Percentiles rank a stretch among this genome's conserved stretches.
Conservation (phyloP, 2,329 filamentous ascomycete genomes). For the Cordyceps militaris region DNA sequence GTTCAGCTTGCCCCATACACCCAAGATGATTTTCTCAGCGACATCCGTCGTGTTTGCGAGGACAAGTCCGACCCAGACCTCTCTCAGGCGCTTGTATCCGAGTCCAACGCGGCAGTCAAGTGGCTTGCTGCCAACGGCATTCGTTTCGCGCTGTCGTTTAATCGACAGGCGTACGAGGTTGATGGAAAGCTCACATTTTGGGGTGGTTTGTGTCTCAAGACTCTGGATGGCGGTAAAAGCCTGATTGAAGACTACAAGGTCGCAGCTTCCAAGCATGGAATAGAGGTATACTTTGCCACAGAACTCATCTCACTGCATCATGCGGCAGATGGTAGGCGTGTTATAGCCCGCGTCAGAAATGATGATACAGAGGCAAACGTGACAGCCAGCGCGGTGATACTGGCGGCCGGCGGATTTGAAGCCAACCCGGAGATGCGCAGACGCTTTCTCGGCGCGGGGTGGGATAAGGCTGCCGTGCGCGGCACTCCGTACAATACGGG, state of each 20-base stretch:
- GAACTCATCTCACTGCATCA: slow-evolving; percentile 34
- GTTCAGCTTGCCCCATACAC: slow-evolving; percentile 56
- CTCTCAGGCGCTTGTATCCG: slow-evolving; percentile 40
- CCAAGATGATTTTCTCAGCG: slow-evolving; percentile 42
- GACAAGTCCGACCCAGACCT: slow-evolving; percentile 46
- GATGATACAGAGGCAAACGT: slow-evolving; percentile 24
- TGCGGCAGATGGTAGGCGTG: slow-evolving; percentile 22
- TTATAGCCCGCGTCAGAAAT: slow-evolving; percentile 27
- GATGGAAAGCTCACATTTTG: slow-evolving; percentile 56
- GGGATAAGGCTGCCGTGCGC: slow-evolving; percentile 55
- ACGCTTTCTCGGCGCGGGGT: slow-evolving; percentile 48
- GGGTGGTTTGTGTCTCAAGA: slow-evolving; percentile 57
- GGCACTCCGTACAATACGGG: slow-evolving; percentile 61
- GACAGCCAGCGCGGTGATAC: slow-evolving; percentile 36
- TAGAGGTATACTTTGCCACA: slow-evolving; percentile 41
- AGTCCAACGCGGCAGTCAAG: slow-evolving; percentile 43
- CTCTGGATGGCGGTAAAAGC: slow-evolving; percentile 52
- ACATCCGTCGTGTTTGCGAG: slow-evolving; percentile 49
- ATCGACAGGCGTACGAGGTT: slow-evolving; percentile 59
- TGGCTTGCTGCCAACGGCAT: slow-evolving; percentile 51
- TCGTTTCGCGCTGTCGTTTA: slow-evolving; percentile 54
- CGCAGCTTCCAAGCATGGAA: slow-evolving; percentile 35
- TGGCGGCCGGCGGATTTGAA: slow-evolving; percentile 59
- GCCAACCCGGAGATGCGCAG: slow-evolving; percentile 49
- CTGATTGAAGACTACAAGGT: slow-evolving; percentile 42